A percentile compares a stretch with the other conserved stretches of the same genome.
Evolutionary conservation across 2,329 filamentous ascomycete genomes (phyloP).

Genomic region (Cercospora sojina): DNA sequence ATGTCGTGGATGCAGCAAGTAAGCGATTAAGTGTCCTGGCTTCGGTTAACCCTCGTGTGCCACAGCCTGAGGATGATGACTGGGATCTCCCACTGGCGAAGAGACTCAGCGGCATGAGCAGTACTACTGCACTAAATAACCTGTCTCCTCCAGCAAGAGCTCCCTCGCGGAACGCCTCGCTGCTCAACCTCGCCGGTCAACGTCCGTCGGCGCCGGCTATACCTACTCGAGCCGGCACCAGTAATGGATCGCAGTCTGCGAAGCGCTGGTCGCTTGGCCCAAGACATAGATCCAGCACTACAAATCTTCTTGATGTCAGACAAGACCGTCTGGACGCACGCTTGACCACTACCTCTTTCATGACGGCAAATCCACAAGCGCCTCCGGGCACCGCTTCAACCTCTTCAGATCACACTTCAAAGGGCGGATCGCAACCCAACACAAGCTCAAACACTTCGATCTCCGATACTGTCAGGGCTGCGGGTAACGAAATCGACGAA

Average conservation of each 20-base stretch:
- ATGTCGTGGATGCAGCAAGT: background rate
- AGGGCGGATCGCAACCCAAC: slow-evolving; percentile 15
- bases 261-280: slow-evolving; percentile 26
- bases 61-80: slow-evolving; percentile 19
- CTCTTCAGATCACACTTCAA: slow-evolving; percentile 6
- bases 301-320: slow-evolving; percentile 55
- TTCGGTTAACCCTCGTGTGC: slow-evolving; percentile 11
- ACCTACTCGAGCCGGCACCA: background rate
- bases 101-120: slow-evolving; percentile 18
- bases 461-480: slow-evolving; percentile 25
- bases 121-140: slow-evolving; percentile 18
- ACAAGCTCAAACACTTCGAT: slow-evolving; percentile 25
- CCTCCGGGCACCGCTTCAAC: slow-evolving; percentile 23
- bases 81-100: slow-evolving; percentile 26
- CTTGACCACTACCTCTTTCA: slow-evolving; percentile 42
- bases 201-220: background rate
- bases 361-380: slow-evolving; percentile 35
- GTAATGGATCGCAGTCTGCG: background rate
- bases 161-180: slow-evolving; percentile 11
- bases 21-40: slow-evolving; percentile 10
- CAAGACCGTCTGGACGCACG: slow-evolving; percentile 51
- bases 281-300: slow-evolving; percentile 17
- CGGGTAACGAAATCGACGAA: slow-evolving; percentile 41
- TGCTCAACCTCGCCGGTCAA: background rate
- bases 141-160: background rate